These are phyloP conservation scores for Capsicum chinense DNA, from an alignment of 257 asterid species.

Conservation along the genomic window DNA sequence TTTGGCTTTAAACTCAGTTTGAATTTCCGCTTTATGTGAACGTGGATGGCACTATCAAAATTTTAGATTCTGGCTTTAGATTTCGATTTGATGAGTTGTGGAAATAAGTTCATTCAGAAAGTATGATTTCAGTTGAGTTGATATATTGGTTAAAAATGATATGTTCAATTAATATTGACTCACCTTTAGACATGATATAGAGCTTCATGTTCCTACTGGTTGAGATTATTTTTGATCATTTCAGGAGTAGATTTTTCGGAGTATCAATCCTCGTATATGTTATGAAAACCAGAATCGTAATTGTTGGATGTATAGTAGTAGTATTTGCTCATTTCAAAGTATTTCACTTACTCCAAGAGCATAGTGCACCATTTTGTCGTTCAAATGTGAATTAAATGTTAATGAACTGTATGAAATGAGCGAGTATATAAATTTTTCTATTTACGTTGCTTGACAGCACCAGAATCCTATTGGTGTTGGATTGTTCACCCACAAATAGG, in stretches of 20 bases:
- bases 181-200: neutral
- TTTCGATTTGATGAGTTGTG: neutral
- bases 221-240: neutral
- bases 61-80: neutral
- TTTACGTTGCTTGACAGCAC: neutral
- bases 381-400: neutral
- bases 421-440: neutral
- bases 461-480: too few relatives aligned
- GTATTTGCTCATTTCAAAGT: constrained; percentile 6
- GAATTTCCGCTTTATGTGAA: neutral
- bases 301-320: neutral
- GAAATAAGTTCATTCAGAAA: neutral
- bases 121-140: neutral
- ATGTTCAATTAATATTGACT: neutral
- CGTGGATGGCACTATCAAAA: too few relatives aligned
- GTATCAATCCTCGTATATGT: neutral
- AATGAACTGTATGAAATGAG: neutral
- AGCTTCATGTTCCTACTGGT: neutral
- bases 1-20: neutral
- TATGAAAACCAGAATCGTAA: neutral
- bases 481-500: too few relatives aligned
- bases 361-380: constrained; percentile 5
- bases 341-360: neutral
- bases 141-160: neutral
- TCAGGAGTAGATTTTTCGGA: neutral